phyloP scores from a whole-genome alignment of 495 filamentous ascomycete species.

The Neurospora sp. region DNA sequence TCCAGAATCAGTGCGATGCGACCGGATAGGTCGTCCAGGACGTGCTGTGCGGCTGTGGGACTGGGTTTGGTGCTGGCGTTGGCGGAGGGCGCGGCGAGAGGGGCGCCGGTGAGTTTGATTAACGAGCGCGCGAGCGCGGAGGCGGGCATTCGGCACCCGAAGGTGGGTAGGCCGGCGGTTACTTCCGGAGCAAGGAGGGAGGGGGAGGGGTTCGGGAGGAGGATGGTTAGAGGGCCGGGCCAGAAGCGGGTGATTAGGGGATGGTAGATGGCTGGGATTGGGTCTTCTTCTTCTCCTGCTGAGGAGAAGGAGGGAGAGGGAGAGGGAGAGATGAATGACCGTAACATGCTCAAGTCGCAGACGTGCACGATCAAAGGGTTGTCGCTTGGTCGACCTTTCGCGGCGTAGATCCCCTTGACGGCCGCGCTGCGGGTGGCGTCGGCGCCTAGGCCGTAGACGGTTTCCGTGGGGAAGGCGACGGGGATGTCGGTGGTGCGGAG shows the following conservation, averaged over 20 bases:
- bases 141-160: slow-evolving; percentile 83
- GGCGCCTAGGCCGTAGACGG: slow-evolving; percentile 91
- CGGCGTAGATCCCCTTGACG: slow-evolving; percentile 85
- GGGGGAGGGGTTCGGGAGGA: slow-evolving; percentile 64
- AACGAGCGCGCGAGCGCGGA: slow-evolving; percentile 76
- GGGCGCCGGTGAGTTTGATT: slow-evolving; percentile 63
- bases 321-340: slow-evolving; percentile 39
- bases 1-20: slow-evolving; percentile 87
- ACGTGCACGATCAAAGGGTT: slow-evolving; percentile 95
- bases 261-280: slow-evolving; percentile 73
- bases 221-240: slow-evolving; percentile 90
- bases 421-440: slow-evolving; percentile 73
- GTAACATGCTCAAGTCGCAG: slow-evolving; percentile 69
- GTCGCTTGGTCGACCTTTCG: slow-evolving; percentile 82
- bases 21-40: slow-evolving; percentile 71
- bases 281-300: slow-evolving; percentile 13
- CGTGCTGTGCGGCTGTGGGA: slow-evolving; percentile 82
- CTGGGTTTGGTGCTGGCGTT: slow-evolving; percentile 90
- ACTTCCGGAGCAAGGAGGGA: slow-evolving; percentile 76
- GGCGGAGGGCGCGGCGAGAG: slow-evolving; percentile 88
- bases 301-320: background rate
- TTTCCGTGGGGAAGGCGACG: slow-evolving; percentile 96
- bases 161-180: slow-evolving; percentile 70
- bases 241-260: slow-evolving; percentile 77
- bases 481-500: slow-evolving; percentile 57